Base-by-base conservation (phyloP, 257 asterid species). In the Galeopsis tetrahit region DNA sequence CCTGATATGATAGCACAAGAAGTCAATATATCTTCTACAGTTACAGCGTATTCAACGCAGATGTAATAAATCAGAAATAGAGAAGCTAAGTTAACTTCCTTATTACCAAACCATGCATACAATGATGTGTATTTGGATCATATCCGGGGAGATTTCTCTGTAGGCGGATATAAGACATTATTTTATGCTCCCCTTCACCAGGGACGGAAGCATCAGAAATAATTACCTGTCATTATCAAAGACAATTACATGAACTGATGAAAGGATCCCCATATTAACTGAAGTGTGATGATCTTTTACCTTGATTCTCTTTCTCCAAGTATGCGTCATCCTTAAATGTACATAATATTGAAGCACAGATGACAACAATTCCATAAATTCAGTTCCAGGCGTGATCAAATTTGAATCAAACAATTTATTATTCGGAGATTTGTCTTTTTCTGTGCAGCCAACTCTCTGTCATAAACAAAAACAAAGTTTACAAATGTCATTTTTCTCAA, bases 171-270 rank as follows among this genome's bases (percentile, higher is more conserved):
- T 84, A 90, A 21, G 95, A 85, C 84, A 90, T 84, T 44, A 86
- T 79, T 72, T 90, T 90, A 60, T 90, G 96, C 63, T 90, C 96
- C 51, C 96, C 96, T 80, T 90, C 96, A 34, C 95, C 96, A 59
- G 96, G 95, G 58, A 87, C 96, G 74, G 78, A 84, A 49, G 94
- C 94, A 81, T 87, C 96, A 56, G 96, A 90, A 61, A 90, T 85
- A 68, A 90, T 86, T 17, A 90, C 94, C 96, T 89, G 71, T 42
- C 56, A 75, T 60, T 34, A 63, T 43, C 75, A 72, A 52, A 72
- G 5, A 68, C 39, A 57, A 3, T 33, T 56, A 62, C 53, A 69
- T 73, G 58, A 72, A 63, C 35, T 7, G 14, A 44, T 40, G 34
- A 77, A 42, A 46, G 49, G 53, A 36, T 68, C 13, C 14, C 34